phyloP scores from a whole-genome alignment of 2,329 filamentous ascomycete genomes.

The Arthrobotrys megalospora region DNA sequence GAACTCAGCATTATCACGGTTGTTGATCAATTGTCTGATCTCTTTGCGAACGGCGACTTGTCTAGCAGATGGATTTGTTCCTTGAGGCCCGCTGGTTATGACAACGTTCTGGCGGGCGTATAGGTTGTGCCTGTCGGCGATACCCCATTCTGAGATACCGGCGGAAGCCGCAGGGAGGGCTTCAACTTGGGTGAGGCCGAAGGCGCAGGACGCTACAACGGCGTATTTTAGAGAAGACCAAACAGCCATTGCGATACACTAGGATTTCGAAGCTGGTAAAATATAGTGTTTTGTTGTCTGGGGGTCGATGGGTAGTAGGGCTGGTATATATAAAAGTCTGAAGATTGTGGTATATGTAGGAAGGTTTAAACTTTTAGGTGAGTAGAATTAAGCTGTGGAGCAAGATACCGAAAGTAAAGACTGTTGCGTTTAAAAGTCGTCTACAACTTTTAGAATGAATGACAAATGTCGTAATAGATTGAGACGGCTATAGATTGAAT shows the following conservation, averaged over 20 bases:
- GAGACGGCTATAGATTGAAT: neutral
- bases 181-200: conserved; percentile 53
- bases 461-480: conserved; percentile 11
- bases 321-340: neutral
- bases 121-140: conserved; percentile 21
- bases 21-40: conserved; percentile 53
- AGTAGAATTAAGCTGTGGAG: neutral
- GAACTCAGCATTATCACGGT: conserved; percentile 32
- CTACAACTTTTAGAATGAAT: conserved; percentile 15
- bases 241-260: conserved; percentile 49
- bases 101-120: conserved; percentile 42
- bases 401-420: neutral
- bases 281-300: neutral
- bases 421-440: neutral
- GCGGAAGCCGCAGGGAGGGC: conserved; percentile 2
- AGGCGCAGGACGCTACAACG: conserved; percentile 49
- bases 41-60: conserved; percentile 53
- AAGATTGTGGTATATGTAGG: neutral
- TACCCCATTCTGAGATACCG: conserved; percentile 45
- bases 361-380: neutral
- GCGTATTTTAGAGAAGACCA: conserved; percentile 57
- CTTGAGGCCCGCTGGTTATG: conserved; percentile 32
- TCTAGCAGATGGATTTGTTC: conserved; percentile 32
- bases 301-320: neutral
- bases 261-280: neutral